A percentile compares a stretch with the other conserved stretches of the same genome.
These are phyloP conservation scores for Fulvia fulva DNA, from an alignment of 2,329 filamentous ascomycete genomes.

Conservation along the genomic window DNA sequence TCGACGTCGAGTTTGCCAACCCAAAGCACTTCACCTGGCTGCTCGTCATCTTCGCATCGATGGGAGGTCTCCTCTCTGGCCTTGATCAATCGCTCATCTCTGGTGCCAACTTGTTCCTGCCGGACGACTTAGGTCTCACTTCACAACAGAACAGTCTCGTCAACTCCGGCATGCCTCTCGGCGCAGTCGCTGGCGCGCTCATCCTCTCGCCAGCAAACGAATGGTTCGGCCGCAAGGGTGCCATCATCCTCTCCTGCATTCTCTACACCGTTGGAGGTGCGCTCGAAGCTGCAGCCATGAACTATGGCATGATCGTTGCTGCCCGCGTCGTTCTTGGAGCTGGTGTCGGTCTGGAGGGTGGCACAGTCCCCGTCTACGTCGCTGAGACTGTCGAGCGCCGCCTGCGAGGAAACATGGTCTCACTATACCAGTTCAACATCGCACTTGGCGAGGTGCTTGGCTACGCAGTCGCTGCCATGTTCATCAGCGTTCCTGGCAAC, in stretches of 20 bases:
- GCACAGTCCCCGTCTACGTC: constrained; percentile 71
- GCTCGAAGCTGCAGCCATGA: constrained; percentile 63
- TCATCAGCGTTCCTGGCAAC: constrained; percentile 64
- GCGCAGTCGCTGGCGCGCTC: constrained; percentile 66
- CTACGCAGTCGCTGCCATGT: constrained; percentile 69
- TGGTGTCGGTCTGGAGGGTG: constrained; percentile 69
- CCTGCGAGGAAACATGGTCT: constrained; percentile 68
- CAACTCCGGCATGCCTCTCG: constrained; percentile 67
- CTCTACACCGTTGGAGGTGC: constrained; percentile 68
- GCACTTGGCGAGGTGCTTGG: constrained; percentile 70
- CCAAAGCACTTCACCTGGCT: constrained; percentile 64
- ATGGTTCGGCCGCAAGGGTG: constrained; percentile 61
- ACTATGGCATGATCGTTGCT: constrained; percentile 67
- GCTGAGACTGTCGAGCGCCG: constrained; percentile 66
- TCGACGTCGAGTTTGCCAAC: constrained; percentile 58
- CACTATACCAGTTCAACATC: constrained; percentile 72
- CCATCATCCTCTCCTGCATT: constrained; percentile 65
- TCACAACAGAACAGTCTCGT: constrained; percentile 60
- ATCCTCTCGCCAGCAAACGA: constrained; percentile 66
- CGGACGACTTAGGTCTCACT: constrained; percentile 53
- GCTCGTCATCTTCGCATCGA: constrained; percentile 67
- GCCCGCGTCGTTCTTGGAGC: constrained; percentile 65
- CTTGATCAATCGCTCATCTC: constrained; percentile 70
- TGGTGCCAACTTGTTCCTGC: constrained; percentile 65
- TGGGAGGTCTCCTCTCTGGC: constrained; percentile 69